Evolutionary conservation across 2,329 filamentous ascomycete species (phyloP), one percentile per base, ranked within the genome.

Genomic region (Pseudomassariella vexata): DNA sequence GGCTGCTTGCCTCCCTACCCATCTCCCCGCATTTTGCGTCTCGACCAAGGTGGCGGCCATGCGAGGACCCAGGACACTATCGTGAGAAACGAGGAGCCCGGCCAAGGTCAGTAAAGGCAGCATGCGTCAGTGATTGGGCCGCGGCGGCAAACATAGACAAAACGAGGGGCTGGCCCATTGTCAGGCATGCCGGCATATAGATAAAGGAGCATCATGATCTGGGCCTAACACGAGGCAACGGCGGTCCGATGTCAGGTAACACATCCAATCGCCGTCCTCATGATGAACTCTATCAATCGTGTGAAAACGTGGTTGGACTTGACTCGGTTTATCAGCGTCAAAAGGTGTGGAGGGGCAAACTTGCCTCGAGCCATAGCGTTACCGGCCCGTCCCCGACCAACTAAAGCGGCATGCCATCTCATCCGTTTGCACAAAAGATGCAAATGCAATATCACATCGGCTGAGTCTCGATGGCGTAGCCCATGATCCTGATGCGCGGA

Each of bases 321-420:
- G 39, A 30, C 24, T 33, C 39, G 37, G 30, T 40, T 35, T 40
- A 38, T 39, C 42, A 38, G 35, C 19, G 25, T 40, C n/a, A 37
- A 35, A 42, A 47, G 45, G 46, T 48, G 47, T 48, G 46, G 47
- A 49, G 48, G 46, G 44, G 46, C n/a, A n/a, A n/a, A n/a, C n/a
- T n/a, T n/a, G n/a, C n/a, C n/a, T n/a, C 44, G 28, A 35, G 31
- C 28, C 37, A 30, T 34, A 51, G 47, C 44, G 47, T 46, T 47
- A 48, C 42, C 46, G 42, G 45, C 12, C 29, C 20, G 19, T 16
- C 12, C 10, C 9, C 9, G 38, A 38, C 25, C 37, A 32, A 31
- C 38, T 41, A 48, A 50, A 50, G 48, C 48, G 43, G 47, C 48
- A 49, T 47, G 26, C 20, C 23, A 24, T 19, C 22, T 19, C 15